Evolutionary conservation across 2,329 filamentous ascomycete species (phyloP).

Genomic region (Cladosporium oxysporum): DNA sequence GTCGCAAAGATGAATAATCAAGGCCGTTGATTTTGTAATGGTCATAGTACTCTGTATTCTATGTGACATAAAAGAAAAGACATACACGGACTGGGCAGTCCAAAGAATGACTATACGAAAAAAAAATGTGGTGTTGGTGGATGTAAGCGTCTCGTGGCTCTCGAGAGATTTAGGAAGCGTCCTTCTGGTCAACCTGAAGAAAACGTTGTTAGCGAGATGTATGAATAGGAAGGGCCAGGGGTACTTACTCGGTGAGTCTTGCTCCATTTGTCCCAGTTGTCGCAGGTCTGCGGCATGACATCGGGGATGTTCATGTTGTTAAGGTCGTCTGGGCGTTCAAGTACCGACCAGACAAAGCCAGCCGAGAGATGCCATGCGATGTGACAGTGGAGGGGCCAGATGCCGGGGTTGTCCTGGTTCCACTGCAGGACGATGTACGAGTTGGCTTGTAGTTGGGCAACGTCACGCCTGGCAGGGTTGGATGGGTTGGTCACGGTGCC

Average conservation of each 20-base stretch:
- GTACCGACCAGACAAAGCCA: constrained; percentile 30
- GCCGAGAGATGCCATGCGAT: constrained; percentile 33
- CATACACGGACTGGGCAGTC: background rate
- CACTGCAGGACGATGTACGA: constrained; percentile 40
- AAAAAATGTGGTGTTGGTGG: background rate
- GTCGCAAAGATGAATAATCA: background rate
- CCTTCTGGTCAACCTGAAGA: constrained; percentile 46
- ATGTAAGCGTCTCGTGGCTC: background rate
- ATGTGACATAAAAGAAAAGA: background rate
- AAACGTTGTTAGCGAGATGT: background rate
- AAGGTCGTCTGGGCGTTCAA: constrained; percentile 26
- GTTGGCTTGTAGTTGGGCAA: constrained; percentile 34
- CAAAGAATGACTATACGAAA: background rate
- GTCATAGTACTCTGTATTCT: background rate
- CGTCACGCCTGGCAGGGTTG: constrained; percentile 44
- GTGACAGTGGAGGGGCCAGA: constrained; percentile 36
- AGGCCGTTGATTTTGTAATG: background rate
- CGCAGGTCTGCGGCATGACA: constrained; percentile 52
- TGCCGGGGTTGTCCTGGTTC: constrained; percentile 39
- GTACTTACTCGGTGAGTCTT: constrained; percentile 39
- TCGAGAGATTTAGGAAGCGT: constrained; percentile 39
- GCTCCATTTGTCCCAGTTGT: constrained; percentile 54
- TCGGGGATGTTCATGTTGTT: constrained; percentile 41
- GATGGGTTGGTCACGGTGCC: constrained; percentile 40
- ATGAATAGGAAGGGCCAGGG: background rate